Percentiles rank a stretch among this genome's conserved stretches.
phyloP scores from a whole-genome alignment of 148 eudicot genomes.

The Salicornia ramosissima region DNA sequence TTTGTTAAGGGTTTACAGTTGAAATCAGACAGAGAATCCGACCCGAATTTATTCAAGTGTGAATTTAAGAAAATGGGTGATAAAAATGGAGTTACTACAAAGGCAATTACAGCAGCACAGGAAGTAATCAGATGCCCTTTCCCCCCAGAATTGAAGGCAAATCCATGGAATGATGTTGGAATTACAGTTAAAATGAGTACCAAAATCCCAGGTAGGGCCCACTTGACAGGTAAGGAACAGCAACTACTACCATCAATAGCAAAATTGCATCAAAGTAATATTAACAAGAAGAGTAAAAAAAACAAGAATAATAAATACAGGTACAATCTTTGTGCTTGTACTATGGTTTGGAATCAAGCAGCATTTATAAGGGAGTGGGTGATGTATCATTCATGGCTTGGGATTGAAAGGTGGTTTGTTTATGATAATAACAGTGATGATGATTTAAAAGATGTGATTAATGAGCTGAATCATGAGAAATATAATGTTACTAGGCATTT shows the following conservation, averaged over 20 bases:
- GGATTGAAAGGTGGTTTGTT: slow-evolving; percentile 81
- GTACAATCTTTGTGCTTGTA: slow-evolving; percentile 78
- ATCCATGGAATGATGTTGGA: slow-evolving; percentile 31
- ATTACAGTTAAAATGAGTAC: slow-evolving; percentile 40
- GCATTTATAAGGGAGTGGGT: slow-evolving; percentile 79
- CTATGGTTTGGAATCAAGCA: slow-evolving; percentile 99
- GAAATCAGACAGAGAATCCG: slow-evolving; percentile 56
- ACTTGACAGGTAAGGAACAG: slow-evolving; percentile 19
- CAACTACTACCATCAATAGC: slow-evolving; percentile 74
- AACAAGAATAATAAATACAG: slow-evolving; percentile 21
- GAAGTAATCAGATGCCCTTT: slow-evolving; percentile 78
- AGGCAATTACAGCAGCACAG: slow-evolving; percentile 74
- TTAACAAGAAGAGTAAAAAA: slow-evolving; percentile 1
- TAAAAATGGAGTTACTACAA: slow-evolving; percentile 27
- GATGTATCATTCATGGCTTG: slow-evolving; percentile 79
- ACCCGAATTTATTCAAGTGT: slow-evolving; percentile 60
- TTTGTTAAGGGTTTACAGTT: slow-evolving; percentile 86
- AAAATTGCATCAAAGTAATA: slow-evolving; percentile 28
- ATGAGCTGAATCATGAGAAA: slow-evolving; percentile 47
- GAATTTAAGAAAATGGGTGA: slow-evolving; percentile 37
- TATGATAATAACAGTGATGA: slow-evolving; percentile 95
- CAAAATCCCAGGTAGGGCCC: slow-evolving; percentile 22
- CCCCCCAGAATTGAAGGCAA: slow-evolving; percentile 38
- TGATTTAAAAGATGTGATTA: slow-evolving; percentile 38
- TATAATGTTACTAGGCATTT: slow-evolving; percentile 67